Evolutionary conservation across 2,329 filamentous ascomycete species (phyloP), one percentile per base, ranked within the genome.

Genomic region (Penicillium sp.): DNA sequence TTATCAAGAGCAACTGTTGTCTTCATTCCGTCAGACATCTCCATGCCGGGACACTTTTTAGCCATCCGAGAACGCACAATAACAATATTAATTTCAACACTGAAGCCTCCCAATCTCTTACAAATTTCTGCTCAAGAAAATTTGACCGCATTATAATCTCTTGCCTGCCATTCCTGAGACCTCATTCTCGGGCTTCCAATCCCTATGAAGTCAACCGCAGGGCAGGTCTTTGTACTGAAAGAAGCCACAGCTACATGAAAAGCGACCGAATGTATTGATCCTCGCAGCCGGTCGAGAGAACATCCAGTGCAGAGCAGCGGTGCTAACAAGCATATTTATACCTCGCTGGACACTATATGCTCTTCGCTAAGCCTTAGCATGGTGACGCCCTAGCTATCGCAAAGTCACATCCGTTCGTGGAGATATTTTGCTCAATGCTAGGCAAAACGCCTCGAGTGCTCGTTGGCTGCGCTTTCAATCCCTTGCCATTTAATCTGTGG

Each of bases 401-500:
- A 24, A 4, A 10, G 13, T 12, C 33, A 21, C 4, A 12, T 47
- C 28, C 42, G 46, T 48, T 48, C 46, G 46, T 23, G 16, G 2
- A 43, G 46, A 36, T 42, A 42, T 48, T 42, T 48, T 34, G 46
- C 46, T 38, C 46, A 48, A 21, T 21, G 18, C 18, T 21, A 21
- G 18, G 18, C 18, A 2, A 21, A 3, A 21, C 18, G 18, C 18
- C 18, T 21, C 18, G 18, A 21, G 18, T 21, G 18, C 18, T 21
- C 18, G 2, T 3, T 21, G 3, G 18, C 18, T 21, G 18, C 18
- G 2, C 18, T 21, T 3, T 3, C 18, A 21, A 21, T 21, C 18
- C 18, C 18, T 3, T 21, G 18, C 18, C 18, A 21, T 21, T 21
- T 12, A n/a, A 24, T 48, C 28, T 18, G 24, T 48, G 46, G 46